A percentile compares a stretch with the other conserved stretches of the same genome.
phyloP scores from a whole-genome alignment of 140 eudicot genomes.

The Bidens hawaiensis region DNA sequence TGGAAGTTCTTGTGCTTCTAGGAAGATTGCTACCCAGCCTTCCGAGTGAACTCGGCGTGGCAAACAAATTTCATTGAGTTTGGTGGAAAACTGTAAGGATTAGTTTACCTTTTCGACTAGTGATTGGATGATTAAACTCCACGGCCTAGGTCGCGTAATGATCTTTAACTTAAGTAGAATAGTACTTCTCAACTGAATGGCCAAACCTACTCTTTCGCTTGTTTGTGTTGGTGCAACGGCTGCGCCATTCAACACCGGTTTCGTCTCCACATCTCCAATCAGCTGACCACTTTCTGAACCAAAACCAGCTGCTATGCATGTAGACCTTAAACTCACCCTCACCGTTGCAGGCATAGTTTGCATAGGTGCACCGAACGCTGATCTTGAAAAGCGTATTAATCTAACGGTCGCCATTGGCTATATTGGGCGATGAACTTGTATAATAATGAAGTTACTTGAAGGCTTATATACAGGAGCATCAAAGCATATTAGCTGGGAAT shows the following conservation, averaged over 20 bases:
- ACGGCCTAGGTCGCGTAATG: slow-evolving; percentile 25
- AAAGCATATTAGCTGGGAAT: slow-evolving; percentile 31
- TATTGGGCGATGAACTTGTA: neutral
- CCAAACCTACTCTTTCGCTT: slow-evolving; percentile 29
- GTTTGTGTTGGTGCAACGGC: slow-evolving; percentile 26
- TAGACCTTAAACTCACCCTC: slow-evolving; percentile 10
- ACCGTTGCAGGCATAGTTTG: neutral
- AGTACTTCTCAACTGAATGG: too few relatives aligned
- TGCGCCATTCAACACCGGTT: slow-evolving; percentile 1
- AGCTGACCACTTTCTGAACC: slow-evolving; percentile 19
- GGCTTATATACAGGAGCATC: slow-evolving; percentile 11
- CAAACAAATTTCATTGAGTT: too few relatives aligned
- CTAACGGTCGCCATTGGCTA: slow-evolving; percentile 37
- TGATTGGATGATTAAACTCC: slow-evolving; percentile 45
- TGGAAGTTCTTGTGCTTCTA: too few relatives aligned
- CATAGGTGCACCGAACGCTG: slow-evolving; percentile 11
- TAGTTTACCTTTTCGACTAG: slow-evolving; percentile 46
- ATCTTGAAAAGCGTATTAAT: slow-evolving; percentile 21
- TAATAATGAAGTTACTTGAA: neutral
- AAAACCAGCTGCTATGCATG: slow-evolving; percentile 25
- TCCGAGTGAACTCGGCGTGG: too few relatives aligned
- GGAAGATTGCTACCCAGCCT: too few relatives aligned
- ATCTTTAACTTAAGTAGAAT: slow-evolving; percentile 17
- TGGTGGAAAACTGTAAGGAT: neutral
- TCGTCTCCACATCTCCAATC: slow-evolving; percentile 23